Evolutionary conservation across 495 filamentous ascomycete genomes (phyloP).

Genomic region (Parathielavia appendiculata): DNA sequence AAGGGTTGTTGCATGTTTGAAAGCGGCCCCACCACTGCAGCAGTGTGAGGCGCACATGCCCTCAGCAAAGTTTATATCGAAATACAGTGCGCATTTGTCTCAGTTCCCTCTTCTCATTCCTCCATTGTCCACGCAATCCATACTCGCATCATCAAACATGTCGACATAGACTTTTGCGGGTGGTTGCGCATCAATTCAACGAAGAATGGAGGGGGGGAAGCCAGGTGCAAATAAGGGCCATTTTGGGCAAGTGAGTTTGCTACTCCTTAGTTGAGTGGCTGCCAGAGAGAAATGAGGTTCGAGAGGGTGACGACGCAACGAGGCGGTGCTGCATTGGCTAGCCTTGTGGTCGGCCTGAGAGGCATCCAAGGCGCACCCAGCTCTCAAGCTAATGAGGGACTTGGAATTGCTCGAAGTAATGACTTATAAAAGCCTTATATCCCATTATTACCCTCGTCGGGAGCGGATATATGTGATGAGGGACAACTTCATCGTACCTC

Average conservation of each 20-base stretch:
- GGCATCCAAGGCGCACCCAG: slow-evolving; percentile 6
- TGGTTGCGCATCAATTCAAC: no score
- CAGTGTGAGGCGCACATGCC: not conserved
- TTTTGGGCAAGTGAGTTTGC: no score
- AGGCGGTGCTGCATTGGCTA: not conserved
- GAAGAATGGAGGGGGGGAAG: no score
- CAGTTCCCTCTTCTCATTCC: not conserved
- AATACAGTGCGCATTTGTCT: not conserved
- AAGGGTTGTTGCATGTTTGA: not conserved
- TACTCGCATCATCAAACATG: not conserved
- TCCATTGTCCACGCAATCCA: not conserved
- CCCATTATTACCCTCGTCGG: not conserved
- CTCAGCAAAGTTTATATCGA: not conserved
- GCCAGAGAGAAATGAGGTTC: no score
- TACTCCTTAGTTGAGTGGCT: no score
- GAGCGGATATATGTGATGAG: not conserved
- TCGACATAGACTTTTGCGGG: not conserved
- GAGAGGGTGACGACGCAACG: not conserved
- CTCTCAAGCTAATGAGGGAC: not conserved
- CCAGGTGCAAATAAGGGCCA: no score
- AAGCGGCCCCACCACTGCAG: not conserved
- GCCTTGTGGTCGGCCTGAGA: not conserved
- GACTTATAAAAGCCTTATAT: not conserved
- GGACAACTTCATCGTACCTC: not conserved
- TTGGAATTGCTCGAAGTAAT: not conserved